Evolutionary conservation across 2,329 filamentous ascomycete species (phyloP).

Genomic region (Canariomyces notabilis): DNA sequence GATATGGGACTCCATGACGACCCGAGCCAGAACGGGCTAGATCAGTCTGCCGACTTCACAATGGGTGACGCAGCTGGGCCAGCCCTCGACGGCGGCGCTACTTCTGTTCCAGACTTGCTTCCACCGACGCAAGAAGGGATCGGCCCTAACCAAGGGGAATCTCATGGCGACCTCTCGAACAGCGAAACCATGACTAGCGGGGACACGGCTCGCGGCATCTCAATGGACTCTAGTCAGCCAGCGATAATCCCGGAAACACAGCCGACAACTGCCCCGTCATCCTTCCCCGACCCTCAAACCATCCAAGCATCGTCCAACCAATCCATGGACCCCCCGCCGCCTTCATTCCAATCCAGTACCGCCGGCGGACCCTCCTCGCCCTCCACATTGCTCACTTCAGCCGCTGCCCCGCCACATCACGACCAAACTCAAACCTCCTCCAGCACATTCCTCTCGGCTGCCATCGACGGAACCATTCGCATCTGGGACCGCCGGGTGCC

Average conservation of each 20-base stretch:
- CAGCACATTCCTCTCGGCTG: conserved; percentile 80
- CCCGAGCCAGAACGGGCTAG: conserved; percentile 38
- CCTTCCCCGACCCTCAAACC: conserved; percentile 8
- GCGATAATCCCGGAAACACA: conserved; percentile 3
- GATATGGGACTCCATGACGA: conserved; percentile 43
- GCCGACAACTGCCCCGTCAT: conserved; percentile 2
- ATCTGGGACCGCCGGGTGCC: conserved; percentile 84
- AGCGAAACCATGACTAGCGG: conserved; percentile 13
- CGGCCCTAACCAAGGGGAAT: background rate
- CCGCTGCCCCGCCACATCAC: conserved; percentile 37
- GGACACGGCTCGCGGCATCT: conserved; percentile 8
- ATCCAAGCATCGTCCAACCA: conserved; percentile 2
- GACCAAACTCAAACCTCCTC: conserved; percentile 60
- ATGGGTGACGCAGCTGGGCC: conserved; percentile 28
- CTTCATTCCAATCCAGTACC: conserved; percentile 12
- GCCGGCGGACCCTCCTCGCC: conserved; percentile 27
- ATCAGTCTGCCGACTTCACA: conserved; percentile 35
- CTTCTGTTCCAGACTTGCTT: conserved; percentile 1
- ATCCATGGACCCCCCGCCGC: background rate
- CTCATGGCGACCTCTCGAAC: conserved; percentile 7
- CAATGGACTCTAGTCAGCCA: conserved; percentile 12
- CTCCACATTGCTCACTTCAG: conserved; percentile 35
- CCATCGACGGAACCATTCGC: conserved; percentile 81
- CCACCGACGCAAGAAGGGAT: conserved; percentile 12
- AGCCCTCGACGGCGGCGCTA: background rate